Evolutionary conservation across 2,329 filamentous ascomycete genomes (phyloP).

Genomic region (Macrophomina phaseolina): DNA sequence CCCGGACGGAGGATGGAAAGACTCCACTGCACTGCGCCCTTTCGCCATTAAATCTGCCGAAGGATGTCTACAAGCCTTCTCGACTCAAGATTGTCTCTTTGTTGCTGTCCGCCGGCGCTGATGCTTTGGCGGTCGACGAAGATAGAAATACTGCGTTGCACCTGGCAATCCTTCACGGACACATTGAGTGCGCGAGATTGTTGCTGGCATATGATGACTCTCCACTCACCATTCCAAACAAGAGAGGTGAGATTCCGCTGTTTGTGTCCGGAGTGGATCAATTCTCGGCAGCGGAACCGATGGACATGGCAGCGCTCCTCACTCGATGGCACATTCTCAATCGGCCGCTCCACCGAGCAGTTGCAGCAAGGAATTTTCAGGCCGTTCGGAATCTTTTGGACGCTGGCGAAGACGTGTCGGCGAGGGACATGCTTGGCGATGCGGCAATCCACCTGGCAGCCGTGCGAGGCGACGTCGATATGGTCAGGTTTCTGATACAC

Average conservation of each 20-base stretch:
- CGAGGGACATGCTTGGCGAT: conserved; percentile 20
- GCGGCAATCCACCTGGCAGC: conserved; percentile 11
- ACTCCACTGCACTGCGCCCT: conserved; percentile 10
- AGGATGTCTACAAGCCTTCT: not conserved
- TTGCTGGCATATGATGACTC: not conserved
- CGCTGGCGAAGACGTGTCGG: not conserved
- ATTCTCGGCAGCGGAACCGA: not conserved
- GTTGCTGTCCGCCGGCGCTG: conserved; percentile 3
- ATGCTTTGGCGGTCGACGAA: not conserved
- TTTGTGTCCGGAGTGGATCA: conserved; percentile 1
- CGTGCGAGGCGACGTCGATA: not conserved
- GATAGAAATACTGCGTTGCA: conserved; percentile 1
- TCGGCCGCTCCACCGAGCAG: conserved; percentile 12
- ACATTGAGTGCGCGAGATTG: conserved; percentile 7
- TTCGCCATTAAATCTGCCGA: not conserved
- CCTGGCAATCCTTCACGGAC: conserved; percentile 9
- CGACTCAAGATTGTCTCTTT: not conserved
- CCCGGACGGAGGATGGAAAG: not conserved
- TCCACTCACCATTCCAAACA: conserved; percentile 5
- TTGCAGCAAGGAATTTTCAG: not conserved
- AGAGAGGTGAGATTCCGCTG: conserved; percentile 15
- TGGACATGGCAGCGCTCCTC: conserved; percentile 16
- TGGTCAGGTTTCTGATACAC: not conserved
- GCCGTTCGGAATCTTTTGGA: not conserved
- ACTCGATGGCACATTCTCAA: conserved; percentile 16